Percentiles rank a stretch among this genome's conserved stretches.
Evolutionary conservation across 306 rosid species (phyloP).

Genomic region (Citrullus colocynthis): DNA sequence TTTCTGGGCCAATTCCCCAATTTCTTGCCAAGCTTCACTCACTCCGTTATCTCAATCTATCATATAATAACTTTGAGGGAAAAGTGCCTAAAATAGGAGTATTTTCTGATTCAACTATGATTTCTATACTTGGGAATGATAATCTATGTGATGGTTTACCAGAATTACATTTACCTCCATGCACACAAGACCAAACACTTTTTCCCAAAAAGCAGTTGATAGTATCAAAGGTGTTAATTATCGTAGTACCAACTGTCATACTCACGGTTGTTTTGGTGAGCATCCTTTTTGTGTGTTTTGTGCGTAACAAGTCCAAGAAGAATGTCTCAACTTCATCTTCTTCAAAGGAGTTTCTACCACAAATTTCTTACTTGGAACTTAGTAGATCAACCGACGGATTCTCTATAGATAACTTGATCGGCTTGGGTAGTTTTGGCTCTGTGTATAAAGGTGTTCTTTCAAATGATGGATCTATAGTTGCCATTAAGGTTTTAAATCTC

Average conservation of each 20-base stretch:
- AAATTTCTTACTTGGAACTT: neutral
- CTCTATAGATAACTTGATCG: neutral
- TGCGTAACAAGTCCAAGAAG: neutral
- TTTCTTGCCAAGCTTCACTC: conserved; percentile 1
- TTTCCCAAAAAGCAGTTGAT: neutral
- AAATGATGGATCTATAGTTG: conserved; percentile 6
- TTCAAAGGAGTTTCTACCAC: neutral
- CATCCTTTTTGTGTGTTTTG: neutral
- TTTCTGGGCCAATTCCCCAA: conserved; percentile 18
- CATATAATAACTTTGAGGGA: conserved; percentile 19
- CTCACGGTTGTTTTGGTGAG: neutral
- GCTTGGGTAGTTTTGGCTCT: neutral
- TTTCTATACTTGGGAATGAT: conserved; percentile 19
- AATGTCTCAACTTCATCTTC: neutral
- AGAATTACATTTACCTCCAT: conserved; percentile 16
- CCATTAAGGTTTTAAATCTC: conserved; percentile 29
- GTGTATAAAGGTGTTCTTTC: neutral
- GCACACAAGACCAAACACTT: neutral
- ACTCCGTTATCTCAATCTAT: conserved; percentile 13
- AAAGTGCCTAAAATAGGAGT: conserved; percentile 18
- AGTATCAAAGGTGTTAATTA: neutral
- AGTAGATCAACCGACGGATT: neutral
- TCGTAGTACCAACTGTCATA: neutral
- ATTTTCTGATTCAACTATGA: conserved; percentile 6
- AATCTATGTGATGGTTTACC: conserved; percentile 24